phyloP scores from a whole-genome alignment of 306 rosid species.

The Begonia peltatifolia region DNA sequence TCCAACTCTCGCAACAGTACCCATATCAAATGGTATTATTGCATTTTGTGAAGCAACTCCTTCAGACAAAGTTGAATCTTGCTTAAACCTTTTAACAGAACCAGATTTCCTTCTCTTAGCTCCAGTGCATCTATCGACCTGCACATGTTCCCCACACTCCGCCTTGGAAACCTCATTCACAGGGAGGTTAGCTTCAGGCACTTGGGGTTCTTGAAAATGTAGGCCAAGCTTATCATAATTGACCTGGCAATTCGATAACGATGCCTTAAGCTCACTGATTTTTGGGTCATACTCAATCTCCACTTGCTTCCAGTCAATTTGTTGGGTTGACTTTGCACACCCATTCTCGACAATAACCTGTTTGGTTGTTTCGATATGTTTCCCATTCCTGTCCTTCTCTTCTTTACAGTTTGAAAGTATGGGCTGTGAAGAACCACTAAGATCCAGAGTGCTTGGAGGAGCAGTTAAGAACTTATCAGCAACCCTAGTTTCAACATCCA shows the following conservation, averaged over 20 bases:
- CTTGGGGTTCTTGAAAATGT: conserved; percentile 32
- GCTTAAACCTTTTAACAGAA: conserved; percentile 76
- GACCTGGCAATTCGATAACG: conserved; percentile 22
- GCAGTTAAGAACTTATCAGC: conserved; percentile 23
- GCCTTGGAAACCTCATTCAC: conserved; percentile 22
- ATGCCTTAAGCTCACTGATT: conserved; percentile 63
- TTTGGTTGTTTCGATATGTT: conserved; percentile 11
- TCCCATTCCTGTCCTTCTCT: too few relatives aligned
- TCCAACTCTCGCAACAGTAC: conserved; percentile 18
- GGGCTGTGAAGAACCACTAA: conserved; percentile 27
- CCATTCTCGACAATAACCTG: conserved; percentile 19
- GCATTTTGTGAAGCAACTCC: conserved; percentile 23
- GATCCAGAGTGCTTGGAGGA: conserved; percentile 17
- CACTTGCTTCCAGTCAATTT: conserved; percentile 13
- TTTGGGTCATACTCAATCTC: conserved; percentile 57
- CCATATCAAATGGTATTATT: conserved; percentile 15
- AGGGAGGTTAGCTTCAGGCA: conserved; percentile 15
- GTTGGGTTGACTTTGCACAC: conserved; percentile 13
- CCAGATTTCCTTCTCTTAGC: conserved; percentile 81
- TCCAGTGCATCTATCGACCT: conserved; percentile 44
- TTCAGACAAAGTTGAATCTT: conserved; percentile 22
- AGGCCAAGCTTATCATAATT: conserved; percentile 27
- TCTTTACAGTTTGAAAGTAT: conserved; percentile 21
- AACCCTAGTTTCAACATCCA: conserved; percentile 21
- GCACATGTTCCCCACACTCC: too few relatives aligned